Evolutionary conservation across 208 protist genomes (phyloP), one percentile per base, ranked within the genome.

Genomic region (Strigomonas culicis): DNA sequence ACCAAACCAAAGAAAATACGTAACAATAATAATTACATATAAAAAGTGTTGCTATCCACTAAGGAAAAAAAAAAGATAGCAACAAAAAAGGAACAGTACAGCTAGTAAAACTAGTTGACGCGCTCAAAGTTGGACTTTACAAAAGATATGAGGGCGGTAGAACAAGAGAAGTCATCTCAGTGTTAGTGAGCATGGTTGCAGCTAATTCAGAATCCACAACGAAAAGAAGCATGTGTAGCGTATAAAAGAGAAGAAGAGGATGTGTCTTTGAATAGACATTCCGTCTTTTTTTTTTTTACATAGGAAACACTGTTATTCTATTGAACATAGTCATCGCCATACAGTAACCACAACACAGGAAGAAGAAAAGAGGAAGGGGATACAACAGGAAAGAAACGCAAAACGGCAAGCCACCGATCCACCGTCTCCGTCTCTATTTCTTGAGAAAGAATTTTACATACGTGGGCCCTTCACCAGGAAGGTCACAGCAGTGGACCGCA

Each of bases 401-500:
- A 58, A 31, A 58, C 13, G 11, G 13, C 24, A 21, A 55, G 10
- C n/a, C 49, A 30, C 24, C 10, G 49, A 22, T 19, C 17, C 4
- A 36, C 11, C 25, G 43, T 63, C 27, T 28, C 43, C 30, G 21
- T 25, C n/a, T 31, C 57, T 43, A 72, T 17, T 57, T 30, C 17
- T 75, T 68, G 61, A 95, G 93, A 43, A 93, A 90, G 27, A 85
- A 85, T 44, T 91, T 79, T 4, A 85, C 66, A 66, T 94, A 94
- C 36, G 98, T 36, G 17, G 80, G 72, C 4, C 89, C 96, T 57
- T 98, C 97, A 39, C 88, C 88, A 1, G 79, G 77, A 30, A 99
- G 72, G 69, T 99, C 97, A 59, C 95, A 98, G 77, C 93, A 97
- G 74, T 99, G 97, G 41, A 98, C 83, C 6, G 94, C 93, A 61